A percentile compares a stretch with the other conserved stretches of the same genome.
phyloP scores from a whole-genome alignment of 352 stramenopile genomes.

The Globisporangium cylindrosporum region DNA sequence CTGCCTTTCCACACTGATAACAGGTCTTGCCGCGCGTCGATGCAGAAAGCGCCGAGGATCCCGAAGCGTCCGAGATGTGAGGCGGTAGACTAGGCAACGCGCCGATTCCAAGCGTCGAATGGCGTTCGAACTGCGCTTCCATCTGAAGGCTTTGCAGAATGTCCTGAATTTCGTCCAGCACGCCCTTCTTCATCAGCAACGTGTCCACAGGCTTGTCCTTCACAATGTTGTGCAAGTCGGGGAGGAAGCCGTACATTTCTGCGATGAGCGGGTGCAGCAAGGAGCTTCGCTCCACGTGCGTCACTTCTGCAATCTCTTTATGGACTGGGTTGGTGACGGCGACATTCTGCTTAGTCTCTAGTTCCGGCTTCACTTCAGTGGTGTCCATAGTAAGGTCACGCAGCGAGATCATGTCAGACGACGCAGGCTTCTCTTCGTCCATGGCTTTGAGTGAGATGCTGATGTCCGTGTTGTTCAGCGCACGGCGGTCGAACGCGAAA shows the following conservation, averaged over 20 bases:
- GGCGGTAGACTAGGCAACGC: constrained; percentile 23
- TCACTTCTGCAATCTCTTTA: constrained; percentile 20
- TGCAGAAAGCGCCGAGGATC: constrained; percentile 16
- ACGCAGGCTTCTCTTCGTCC: background rate
- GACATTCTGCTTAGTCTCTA: constrained; percentile 4
- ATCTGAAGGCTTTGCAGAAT: constrained; percentile 77
- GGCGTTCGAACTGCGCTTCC: constrained; percentile 74
- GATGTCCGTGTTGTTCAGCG: constrained; percentile 15
- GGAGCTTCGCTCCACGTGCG: constrained; percentile 23
- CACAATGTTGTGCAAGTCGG: constrained; percentile 52
- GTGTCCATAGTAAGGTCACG: constrained; percentile 2
- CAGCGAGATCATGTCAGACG: constrained; percentile 20
- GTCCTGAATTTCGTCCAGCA: constrained; percentile 80
- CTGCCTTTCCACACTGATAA: constrained; percentile 50
- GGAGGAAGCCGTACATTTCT: constrained; percentile 39
- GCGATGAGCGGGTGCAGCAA: constrained; percentile 52
- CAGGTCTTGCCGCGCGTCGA: constrained; percentile 34
- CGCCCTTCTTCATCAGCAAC: constrained; percentile 66
- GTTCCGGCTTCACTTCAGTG: constrained; percentile 3
- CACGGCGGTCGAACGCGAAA: background rate
- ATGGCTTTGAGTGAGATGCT: constrained; percentile 3
- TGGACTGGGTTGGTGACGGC: background rate
- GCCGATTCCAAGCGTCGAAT: constrained; percentile 60
- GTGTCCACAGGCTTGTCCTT: constrained; percentile 51
- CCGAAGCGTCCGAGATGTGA: background rate